These are phyloP conservation scores for Candida corydali DNA, from an alignment of 805 yeast genomes.

Conservation along the genomic window DNA sequence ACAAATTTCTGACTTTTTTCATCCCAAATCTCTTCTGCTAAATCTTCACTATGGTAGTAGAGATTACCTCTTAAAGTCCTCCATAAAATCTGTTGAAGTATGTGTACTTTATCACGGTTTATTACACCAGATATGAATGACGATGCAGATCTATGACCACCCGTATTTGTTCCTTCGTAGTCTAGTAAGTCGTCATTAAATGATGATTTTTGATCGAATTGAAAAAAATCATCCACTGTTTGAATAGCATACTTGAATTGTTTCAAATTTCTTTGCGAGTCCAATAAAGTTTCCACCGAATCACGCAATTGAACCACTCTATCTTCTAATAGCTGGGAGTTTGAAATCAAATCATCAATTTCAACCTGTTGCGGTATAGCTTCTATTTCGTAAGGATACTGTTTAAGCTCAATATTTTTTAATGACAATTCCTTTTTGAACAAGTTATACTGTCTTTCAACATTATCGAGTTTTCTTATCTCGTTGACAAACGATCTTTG, in stretches of 20 bases:
- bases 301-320: conserved; percentile 68
- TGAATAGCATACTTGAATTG: conserved; percentile 59
- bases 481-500: conserved; percentile 91
- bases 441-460: conserved; percentile 68
- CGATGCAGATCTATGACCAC: conserved; percentile 14
- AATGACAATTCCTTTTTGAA: conserved; percentile 46
- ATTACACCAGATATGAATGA: conserved; percentile 78
- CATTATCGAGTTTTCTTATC: conserved; percentile 75
- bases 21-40: conserved; percentile 67
- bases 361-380: conserved; percentile 45
- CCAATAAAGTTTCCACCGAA: conserved; percentile 60
- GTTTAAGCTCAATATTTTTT: conserved; percentile 39
- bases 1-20: conserved; percentile 50
- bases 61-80: conserved; percentile 91
- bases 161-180: conserved; percentile 26
- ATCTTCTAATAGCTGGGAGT: conserved; percentile 65
- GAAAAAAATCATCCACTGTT: conserved; percentile 34
- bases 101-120: conserved; percentile 60
- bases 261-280: conserved; percentile 58
- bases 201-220: conserved; percentile 16
- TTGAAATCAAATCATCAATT: conserved; percentile 66
- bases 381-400: conserved; percentile 21
- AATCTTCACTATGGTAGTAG: conserved; percentile 68
- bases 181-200: conserved; percentile 22
- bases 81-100: conserved; percentile 83